A percentile compares a stretch with the other conserved stretches of the same genome.
These are phyloP conservation scores for Hemisphaericaspora xylanilytica DNA, from an alignment of 1,139 yeast species.

Conservation along the genomic window DNA sequence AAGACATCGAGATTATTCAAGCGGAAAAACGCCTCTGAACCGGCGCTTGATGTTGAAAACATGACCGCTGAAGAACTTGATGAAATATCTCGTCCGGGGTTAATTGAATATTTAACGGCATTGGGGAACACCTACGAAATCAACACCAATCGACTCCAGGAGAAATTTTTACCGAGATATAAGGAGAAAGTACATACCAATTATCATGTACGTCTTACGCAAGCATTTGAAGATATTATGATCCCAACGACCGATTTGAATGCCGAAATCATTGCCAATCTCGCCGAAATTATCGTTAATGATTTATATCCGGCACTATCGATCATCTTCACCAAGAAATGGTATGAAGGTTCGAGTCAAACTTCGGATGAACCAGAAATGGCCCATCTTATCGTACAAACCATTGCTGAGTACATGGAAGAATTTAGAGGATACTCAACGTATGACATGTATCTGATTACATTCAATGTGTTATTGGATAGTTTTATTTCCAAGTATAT, in stretches of 20 bases:
- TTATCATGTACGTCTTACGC: slow-evolving; percentile 56
- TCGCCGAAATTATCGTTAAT: slow-evolving; percentile 67
- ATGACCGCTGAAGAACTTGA: slow-evolving; percentile 47
- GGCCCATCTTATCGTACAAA: slow-evolving; percentile 58
- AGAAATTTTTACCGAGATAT: slow-evolving; percentile 66
- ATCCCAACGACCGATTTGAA: slow-evolving; percentile 79
- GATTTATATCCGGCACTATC: slow-evolving; percentile 55
- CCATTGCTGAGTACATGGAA: slow-evolving; percentile 69
- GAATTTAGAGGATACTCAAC: slow-evolving; percentile 57
- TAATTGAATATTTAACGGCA: slow-evolving; percentile 79
- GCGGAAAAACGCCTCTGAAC: slow-evolving; percentile 20
- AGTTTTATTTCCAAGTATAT: slow-evolving; percentile 45
- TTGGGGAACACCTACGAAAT: slow-evolving; percentile 83
- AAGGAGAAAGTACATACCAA: slow-evolving; percentile 63
- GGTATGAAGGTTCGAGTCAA: slow-evolving; percentile 47
- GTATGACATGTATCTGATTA: slow-evolving; percentile 45
- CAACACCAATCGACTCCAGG: slow-evolving; percentile 77
- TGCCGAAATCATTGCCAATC: slow-evolving; percentile 61
- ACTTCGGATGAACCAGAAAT: slow-evolving; percentile 36
- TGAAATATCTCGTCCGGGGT: slow-evolving; percentile 69
- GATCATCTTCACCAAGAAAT: slow-evolving; percentile 36
- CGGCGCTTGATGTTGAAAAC: slow-evolving; percentile 33
- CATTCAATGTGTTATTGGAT: slow-evolving; percentile 44
- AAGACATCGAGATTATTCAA: slow-evolving; percentile 48
- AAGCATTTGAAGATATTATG: slow-evolving; percentile 59